phyloP scores from a whole-genome alignment of 306 rosid species.

The Parietaria judaica region DNA sequence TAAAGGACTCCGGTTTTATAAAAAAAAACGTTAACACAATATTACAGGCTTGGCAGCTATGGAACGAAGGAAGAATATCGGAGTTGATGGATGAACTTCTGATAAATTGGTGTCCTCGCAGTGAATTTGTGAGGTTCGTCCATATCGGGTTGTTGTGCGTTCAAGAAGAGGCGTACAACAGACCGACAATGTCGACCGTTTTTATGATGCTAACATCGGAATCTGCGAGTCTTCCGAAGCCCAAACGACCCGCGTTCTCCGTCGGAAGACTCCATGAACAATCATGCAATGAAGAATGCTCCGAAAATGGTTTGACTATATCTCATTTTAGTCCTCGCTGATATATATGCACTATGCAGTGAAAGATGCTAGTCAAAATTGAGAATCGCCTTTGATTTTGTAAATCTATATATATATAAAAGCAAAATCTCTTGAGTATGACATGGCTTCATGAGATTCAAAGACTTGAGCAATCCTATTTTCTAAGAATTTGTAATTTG shows the following conservation, averaged over 20 bases:
- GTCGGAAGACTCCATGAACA: neutral
- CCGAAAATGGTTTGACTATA: neutral
- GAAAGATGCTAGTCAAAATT: too few relatives aligned
- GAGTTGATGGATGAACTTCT: constrained; percentile 11
- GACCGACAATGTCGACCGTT: neutral
- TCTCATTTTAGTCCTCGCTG: too few relatives aligned
- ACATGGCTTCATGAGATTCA: too few relatives aligned
- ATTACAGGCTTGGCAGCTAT: constrained; percentile 43
- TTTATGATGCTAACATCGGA: neutral
- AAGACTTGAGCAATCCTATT: too few relatives aligned
- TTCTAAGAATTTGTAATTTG: too few relatives aligned
- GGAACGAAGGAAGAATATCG: constrained; percentile 24
- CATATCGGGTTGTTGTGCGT: neutral
- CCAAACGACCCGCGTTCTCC: neutral
- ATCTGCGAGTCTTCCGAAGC: neutral
- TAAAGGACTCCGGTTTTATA: too few relatives aligned
- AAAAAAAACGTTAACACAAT: too few relatives aligned
- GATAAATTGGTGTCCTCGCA: neutral
- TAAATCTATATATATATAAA: too few relatives aligned
- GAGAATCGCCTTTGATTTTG: too few relatives aligned
- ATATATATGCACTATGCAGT: too few relatives aligned
- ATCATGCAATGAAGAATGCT: neutral
- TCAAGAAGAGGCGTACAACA: neutral
- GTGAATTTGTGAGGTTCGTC: neutral
- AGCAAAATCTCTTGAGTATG: too few relatives aligned